phyloP scores from a whole-genome alignment of 106 monocot genomes.

The Phalaenopsis aphrodite region DNA sequence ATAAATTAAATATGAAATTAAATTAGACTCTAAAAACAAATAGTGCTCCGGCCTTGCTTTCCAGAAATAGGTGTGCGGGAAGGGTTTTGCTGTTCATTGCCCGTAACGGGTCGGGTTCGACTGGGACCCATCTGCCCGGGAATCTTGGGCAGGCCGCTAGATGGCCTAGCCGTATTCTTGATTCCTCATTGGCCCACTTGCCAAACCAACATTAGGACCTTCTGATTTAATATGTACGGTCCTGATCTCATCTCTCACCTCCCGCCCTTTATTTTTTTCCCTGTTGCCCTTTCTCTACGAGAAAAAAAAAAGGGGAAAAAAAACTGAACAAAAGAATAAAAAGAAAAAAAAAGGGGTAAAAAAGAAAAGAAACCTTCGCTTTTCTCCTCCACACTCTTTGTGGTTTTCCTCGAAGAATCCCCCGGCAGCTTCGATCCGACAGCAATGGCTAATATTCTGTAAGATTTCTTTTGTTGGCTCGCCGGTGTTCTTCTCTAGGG shows the following conservation, averaged over 20 bases:
- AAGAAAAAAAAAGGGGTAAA: background rate
- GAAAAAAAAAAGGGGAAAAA: background rate
- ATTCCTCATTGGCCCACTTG: background rate
- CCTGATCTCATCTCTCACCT: background rate
- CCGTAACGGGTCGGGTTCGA: conserved; percentile 1
- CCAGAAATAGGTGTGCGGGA: background rate
- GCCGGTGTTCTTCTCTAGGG: background rate
- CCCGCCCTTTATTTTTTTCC: conserved; percentile 2
- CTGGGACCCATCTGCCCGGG: conserved; percentile 11
- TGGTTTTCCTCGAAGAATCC: background rate
- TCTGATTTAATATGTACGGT: background rate
- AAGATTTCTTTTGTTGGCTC: background rate
- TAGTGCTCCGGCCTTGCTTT: background rate
- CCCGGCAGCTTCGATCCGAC: background rate
- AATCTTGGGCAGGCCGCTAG: conserved; percentile 1
- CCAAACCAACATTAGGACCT: background rate
- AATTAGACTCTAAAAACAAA: too few species aligned
- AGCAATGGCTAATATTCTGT: conserved; percentile 3
- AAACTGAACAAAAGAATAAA: background rate
- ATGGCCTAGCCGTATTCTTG: background rate
- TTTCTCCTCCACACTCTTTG: background rate
- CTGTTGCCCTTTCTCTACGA: background rate
- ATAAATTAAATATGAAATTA: too few species aligned
- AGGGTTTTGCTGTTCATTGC: background rate
- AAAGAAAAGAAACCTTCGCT: conserved; percentile 4